These are phyloP conservation scores for Lunasporangiospora selenospora DNA, from an alignment of 192 early-diverging fungal species.

Conservation along the genomic window DNA sequence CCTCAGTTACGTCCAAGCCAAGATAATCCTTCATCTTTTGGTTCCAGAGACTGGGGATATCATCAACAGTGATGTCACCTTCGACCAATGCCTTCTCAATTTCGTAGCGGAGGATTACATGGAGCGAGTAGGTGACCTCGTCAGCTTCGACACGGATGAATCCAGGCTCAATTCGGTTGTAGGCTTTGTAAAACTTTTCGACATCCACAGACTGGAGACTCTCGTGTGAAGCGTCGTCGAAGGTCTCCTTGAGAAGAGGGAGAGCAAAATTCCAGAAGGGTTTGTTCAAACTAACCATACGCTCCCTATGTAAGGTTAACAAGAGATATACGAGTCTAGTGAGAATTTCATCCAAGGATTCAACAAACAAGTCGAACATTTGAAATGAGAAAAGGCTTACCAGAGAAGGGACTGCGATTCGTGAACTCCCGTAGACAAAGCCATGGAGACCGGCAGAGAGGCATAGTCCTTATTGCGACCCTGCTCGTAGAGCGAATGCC, in stretches of 20 bases:
- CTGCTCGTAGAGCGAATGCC: slow-evolving; percentile 54
- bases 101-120: slow-evolving; percentile 47
- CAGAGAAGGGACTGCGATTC: slow-evolving; percentile 53
- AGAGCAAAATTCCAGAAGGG: slow-evolving; percentile 45
- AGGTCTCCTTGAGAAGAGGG: slow-evolving; percentile 39
- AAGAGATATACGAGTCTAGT: not conserved
- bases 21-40: slow-evolving; percentile 51
- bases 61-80: slow-evolving; percentile 32
- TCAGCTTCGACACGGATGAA: slow-evolving; percentile 50
- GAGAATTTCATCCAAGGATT: slow-evolving; percentile 27
- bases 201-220: slow-evolving; percentile 15
- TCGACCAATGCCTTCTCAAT: slow-evolving; percentile 43
- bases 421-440: slow-evolving; percentile 46
- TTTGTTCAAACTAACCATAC: slow-evolving; percentile 33
- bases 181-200: slow-evolving; percentile 35
- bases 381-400: slow-evolving; percentile 19
- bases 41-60: slow-evolving; percentile 43
- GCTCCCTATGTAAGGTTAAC: slow-evolving; percentile 15
- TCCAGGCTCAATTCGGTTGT: slow-evolving; percentile 41
- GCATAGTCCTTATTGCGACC: slow-evolving; percentile 39
- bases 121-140: slow-evolving; percentile 49
- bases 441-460: slow-evolving; percentile 26
- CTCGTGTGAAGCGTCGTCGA: slow-evolving; percentile 16
- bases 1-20: slow-evolving; percentile 37
- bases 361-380: slow-evolving; percentile 10